These are phyloP conservation scores for Urochloa ruziziensis DNA, from an alignment of 176 grass and related monocot species.

Conservation along the genomic window DNA sequence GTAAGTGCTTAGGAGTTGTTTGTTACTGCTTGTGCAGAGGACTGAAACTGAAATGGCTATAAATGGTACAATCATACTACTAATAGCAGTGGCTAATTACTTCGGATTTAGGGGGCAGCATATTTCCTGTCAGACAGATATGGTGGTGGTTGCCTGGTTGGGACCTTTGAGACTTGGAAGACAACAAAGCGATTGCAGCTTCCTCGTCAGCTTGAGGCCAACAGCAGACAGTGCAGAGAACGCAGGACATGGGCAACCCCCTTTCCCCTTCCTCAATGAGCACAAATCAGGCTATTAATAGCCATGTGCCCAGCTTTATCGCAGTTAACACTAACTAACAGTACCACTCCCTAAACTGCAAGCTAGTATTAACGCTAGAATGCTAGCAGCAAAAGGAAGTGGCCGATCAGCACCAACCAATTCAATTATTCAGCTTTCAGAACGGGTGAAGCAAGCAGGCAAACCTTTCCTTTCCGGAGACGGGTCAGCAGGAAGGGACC, in stretches of 20 bases:
- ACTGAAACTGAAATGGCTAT: background rate
- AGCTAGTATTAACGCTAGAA: background rate
- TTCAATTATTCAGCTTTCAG: background rate
- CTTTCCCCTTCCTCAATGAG: background rate
- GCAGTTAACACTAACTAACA: background rate
- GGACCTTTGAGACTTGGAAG: constrained; percentile 12
- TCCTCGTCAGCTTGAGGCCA: constrained; percentile 14
- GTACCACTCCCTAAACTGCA: background rate
- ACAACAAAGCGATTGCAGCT: constrained; percentile 5
- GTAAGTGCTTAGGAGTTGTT: background rate
- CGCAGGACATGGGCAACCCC: constrained; percentile 28
- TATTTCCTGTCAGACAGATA: background rate
- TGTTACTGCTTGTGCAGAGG: background rate
- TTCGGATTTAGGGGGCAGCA: background rate
- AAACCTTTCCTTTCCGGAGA: background rate
- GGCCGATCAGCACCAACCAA: background rate
- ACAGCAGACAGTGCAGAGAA: background rate
- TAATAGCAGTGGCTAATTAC: background rate
- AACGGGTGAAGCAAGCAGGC: background rate
- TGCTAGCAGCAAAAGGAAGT: background rate
- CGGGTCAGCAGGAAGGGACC: background rate
- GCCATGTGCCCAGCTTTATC: constrained; percentile 32
- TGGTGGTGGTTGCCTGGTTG: background rate
- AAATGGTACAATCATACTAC: too few relatives aligned
- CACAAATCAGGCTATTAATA: constrained; percentile 8